These are phyloP conservation scores for Leishmania tropica DNA, from an alignment of 208 protist genomes.

Conservation along the genomic window DNA sequence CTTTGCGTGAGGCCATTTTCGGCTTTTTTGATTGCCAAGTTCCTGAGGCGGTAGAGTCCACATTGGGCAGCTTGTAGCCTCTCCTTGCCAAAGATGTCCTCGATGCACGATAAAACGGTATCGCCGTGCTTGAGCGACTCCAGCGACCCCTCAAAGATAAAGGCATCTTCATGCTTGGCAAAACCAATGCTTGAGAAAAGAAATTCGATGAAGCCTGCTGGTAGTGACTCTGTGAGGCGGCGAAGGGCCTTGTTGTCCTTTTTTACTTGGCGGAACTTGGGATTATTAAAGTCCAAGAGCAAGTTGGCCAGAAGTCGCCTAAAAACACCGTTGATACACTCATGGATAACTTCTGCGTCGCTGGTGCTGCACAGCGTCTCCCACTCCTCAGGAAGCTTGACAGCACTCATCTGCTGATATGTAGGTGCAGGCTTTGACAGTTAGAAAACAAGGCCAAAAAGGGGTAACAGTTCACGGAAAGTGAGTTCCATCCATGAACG, in stretches of 20 bases:
- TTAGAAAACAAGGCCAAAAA: not conserved
- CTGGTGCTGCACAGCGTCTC: not conserved
- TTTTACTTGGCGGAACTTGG: constrained; percentile 57
- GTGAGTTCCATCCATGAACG: not conserved
- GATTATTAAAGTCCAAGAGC: constrained; percentile 64
- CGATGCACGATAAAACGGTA: constrained; percentile 49
- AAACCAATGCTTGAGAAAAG: constrained; percentile 67
- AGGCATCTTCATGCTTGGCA: constrained; percentile 31
- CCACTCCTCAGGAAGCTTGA: constrained; percentile 8
- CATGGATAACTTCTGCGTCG: constrained; percentile 4
- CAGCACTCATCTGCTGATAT: not conserved
- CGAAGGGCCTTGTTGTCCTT: constrained; percentile 51
- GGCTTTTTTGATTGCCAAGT: not conserved
- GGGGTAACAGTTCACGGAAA: not conserved
- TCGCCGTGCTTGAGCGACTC: constrained; percentile 49
- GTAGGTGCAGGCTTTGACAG: not conserved
- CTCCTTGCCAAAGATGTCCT: constrained; percentile 38
- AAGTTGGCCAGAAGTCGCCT: constrained; percentile 70
- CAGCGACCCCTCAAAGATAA: constrained; percentile 48
- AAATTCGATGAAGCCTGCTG: constrained; percentile 36
- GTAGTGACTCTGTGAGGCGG: constrained; percentile 28
- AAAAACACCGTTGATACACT: constrained; percentile 49
- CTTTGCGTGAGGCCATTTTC: constrained; percentile 7
- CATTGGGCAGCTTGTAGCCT: constrained; percentile 8
- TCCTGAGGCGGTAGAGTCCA: constrained; percentile 11